Evolutionary conservation across 441 rosid genomes (phyloP).

Genomic region (Hura crepitans): DNA sequence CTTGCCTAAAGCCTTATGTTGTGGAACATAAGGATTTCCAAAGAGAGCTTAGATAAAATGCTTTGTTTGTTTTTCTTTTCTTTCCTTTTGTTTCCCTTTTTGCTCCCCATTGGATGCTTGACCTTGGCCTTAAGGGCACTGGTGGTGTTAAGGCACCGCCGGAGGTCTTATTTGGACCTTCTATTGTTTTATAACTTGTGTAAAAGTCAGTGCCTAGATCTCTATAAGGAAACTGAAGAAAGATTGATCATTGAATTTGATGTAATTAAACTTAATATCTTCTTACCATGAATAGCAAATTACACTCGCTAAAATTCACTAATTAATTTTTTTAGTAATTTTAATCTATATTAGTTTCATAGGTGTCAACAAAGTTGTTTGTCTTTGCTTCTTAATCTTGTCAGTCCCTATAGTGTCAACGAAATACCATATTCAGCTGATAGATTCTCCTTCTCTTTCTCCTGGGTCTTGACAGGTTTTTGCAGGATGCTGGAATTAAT

Average conservation of each 20-base stretch:
- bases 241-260: neutral
- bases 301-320: neutral
- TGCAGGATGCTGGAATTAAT: slow-evolving; percentile 75
- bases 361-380: neutral
- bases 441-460: neutral
- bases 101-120: neutral
- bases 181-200: neutral
- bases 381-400: neutral
- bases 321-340: neutral
- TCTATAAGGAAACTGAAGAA: neutral
- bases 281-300: neutral
- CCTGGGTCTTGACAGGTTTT: slow-evolving; percentile 43
- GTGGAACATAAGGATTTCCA: neutral
- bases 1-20: neutral
- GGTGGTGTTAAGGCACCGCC: neutral
- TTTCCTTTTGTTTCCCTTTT: neutral
- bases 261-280: neutral
- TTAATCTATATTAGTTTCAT: neutral
- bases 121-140: neutral
- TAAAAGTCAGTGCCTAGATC: neutral
- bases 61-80: neutral
- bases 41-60: neutral
- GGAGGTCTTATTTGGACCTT: neutral
- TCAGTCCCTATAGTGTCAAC: neutral
- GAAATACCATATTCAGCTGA: neutral